Evolutionary conservation across 139 green algal genomes (phyloP).

Genomic region (Raphidocelis subcapitata): DNA sequence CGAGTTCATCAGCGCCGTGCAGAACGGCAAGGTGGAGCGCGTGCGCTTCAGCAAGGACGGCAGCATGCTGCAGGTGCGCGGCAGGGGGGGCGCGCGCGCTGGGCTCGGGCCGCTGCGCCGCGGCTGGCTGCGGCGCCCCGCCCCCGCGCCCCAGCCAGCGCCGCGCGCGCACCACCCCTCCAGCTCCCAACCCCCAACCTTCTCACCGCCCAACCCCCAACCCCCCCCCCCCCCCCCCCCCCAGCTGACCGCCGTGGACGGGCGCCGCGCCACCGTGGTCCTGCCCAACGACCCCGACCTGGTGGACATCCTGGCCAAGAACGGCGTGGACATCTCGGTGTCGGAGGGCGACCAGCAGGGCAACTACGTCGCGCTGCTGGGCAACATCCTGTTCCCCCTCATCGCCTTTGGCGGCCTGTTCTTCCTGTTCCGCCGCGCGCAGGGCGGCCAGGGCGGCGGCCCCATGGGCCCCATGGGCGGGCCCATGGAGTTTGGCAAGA

Average conservation of each 20-base stretch:
- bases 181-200: too few species aligned
- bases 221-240: too few species aligned
- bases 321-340: slow-evolving; percentile 85
- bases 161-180: slow-evolving; percentile 80
- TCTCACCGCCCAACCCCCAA: too few species aligned
- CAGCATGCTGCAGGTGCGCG: slow-evolving; percentile 45
- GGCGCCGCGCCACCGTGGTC: slow-evolving; percentile 70
- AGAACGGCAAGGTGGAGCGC: slow-evolving; percentile 93
- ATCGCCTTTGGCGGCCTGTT: slow-evolving; percentile 98
- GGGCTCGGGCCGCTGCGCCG: too few species aligned
- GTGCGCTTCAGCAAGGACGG: slow-evolving; percentile 99
- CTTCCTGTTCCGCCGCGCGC: slow-evolving; percentile 91
- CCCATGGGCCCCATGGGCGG: slow-evolving; percentile 60
- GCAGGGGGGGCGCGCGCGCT: too few species aligned
- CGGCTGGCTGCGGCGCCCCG: slow-evolving; percentile 72
- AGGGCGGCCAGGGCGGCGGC: slow-evolving; percentile 20
- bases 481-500: slow-evolving; percentile 98
- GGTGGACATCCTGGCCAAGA: slow-evolving; percentile 82
- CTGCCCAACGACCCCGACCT: slow-evolving; percentile 87
- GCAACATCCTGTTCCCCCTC: slow-evolving; percentile 99
- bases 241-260: slow-evolving; percentile 82
- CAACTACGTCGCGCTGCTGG: slow-evolving; percentile 93
- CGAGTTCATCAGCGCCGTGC: slow-evolving; percentile 96
- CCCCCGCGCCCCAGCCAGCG: slow-evolving; percentile 43
- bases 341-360: slow-evolving; percentile 79